Conservation (phyloP, 352 stramenopile genomes). For the Salisapilia sapeloensis region DNA sequence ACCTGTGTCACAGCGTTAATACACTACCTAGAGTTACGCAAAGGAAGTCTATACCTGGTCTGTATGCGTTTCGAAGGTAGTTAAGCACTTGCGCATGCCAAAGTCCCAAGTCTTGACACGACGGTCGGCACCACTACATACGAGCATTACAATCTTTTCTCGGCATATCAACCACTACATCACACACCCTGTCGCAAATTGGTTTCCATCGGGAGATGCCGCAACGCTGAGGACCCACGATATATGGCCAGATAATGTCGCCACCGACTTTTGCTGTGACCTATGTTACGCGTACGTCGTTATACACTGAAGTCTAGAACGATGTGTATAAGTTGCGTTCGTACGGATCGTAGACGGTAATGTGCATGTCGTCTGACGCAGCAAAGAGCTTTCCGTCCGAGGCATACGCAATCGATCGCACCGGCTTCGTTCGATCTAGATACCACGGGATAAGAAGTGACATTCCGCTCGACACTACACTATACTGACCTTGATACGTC, state of each 20-base stretch:
- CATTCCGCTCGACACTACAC: not conserved
- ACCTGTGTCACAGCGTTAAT: constrained; percentile 25
- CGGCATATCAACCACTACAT: not conserved
- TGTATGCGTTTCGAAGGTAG: constrained; percentile 82
- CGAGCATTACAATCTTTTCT: not conserved
- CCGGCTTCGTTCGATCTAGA: constrained; percentile 70
- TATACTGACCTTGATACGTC: constrained; percentile 57
- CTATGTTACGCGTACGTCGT: too few relatives aligned
- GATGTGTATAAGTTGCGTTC: too few relatives aligned
- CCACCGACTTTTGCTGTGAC: constrained; percentile 52
- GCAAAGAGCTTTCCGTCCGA: constrained; percentile 76
- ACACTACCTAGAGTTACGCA: not conserved
- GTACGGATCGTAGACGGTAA: constrained; percentile 88
- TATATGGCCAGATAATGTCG: constrained; percentile 76
- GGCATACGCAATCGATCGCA: constrained; percentile 74
- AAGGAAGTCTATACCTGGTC: constrained; percentile 37
- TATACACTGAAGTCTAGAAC: constrained; percentile 27
- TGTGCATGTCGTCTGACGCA: constrained; percentile 82
- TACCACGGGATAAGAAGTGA: not conserved
- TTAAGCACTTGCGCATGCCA: constrained; percentile 69
- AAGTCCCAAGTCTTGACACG: constrained; percentile 89
- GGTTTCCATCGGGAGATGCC: constrained; percentile 59
- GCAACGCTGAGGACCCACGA: constrained; percentile 81
- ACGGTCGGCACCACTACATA: constrained; percentile 53
- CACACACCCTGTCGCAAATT: constrained; percentile 72